Evolutionary conservation across 2,329 filamentous ascomycete species (phyloP).

Genomic region (Metarhizium robertsii): DNA sequence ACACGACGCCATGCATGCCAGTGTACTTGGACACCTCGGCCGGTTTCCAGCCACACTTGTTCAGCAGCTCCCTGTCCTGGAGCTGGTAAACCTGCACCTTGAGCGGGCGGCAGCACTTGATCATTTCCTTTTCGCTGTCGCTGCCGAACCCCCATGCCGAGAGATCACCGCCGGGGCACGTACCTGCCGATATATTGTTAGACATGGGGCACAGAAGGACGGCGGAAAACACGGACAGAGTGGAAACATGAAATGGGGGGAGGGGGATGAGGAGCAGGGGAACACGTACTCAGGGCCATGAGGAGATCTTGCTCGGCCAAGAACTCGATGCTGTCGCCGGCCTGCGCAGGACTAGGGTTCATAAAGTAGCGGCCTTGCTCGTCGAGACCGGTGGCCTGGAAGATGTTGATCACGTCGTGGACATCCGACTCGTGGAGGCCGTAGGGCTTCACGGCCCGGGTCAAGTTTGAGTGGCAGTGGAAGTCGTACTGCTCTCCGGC

Average conservation of each 20-base stretch:
- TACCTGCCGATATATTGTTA: slow-evolving; percentile 28
- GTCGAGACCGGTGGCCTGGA: slow-evolving; percentile 75
- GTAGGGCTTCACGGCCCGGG: slow-evolving; percentile 58
- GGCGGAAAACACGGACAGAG: no score
- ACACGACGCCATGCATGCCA: slow-evolving; percentile 50
- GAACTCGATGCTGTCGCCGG: slow-evolving; percentile 60
- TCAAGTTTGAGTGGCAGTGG: slow-evolving; percentile 78
- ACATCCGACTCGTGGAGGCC: slow-evolving; percentile 66
- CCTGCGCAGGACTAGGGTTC: slow-evolving; percentile 47
- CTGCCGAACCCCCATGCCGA: slow-evolving; percentile 74
- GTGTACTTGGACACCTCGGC: slow-evolving; percentile 51
- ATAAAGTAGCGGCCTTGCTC: slow-evolving; percentile 68
- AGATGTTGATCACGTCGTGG: slow-evolving; percentile 79
- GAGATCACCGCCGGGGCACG: slow-evolving; percentile 73
- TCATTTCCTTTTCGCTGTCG: slow-evolving; percentile 57
- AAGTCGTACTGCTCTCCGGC: slow-evolving; percentile 65
- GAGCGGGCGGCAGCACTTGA: slow-evolving; percentile 62
- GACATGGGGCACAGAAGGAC: not conserved
- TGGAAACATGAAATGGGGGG: not conserved
- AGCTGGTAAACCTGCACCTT: slow-evolving; percentile 65
- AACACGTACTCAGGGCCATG: slow-evolving; percentile 40
- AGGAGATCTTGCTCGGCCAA: slow-evolving; percentile 72
- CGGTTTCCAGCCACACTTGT: slow-evolving; percentile 49
- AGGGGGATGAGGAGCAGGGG: not conserved
- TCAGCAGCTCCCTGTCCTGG: slow-evolving; percentile 40